These are phyloP conservation scores for Nemania serpens DNA, from an alignment of 2,329 filamentous ascomycete genomes.

Conservation along the genomic window DNA sequence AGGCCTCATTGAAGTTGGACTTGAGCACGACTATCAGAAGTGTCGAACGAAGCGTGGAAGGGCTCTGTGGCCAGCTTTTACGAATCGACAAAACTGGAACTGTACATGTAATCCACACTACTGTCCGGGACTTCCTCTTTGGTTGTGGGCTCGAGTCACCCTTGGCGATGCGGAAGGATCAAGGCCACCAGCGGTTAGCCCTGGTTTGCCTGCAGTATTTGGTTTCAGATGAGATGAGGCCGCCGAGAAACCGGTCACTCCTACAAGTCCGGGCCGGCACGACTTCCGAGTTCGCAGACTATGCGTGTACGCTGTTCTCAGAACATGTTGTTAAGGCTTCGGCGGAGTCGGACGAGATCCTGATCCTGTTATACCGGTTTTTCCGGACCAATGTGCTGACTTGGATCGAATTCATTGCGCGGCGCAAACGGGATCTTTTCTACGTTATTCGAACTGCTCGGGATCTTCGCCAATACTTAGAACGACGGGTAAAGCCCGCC, in stretches of 20 bases:
- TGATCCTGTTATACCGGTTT: conserved; percentile 5
- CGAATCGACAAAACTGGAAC: conserved; percentile 9
- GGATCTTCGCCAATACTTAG: conserved; percentile 11
- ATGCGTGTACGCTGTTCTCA: conserved; percentile 15
- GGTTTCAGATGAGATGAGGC: conserved; percentile 9
- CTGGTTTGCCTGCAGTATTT: conserved; percentile 9
- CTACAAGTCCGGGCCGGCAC: conserved; percentile 1
- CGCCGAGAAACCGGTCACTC: conserved; percentile 7
- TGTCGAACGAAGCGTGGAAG: conserved; percentile 7
- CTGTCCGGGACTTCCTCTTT: conserved; percentile 11
- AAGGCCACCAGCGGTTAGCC: conserved; percentile 8
- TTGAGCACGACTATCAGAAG: conserved; percentile 2
- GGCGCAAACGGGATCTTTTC: conserved; percentile 4
- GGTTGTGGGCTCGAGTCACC: conserved; percentile 7
- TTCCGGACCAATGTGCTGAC: conserved; percentile 13
- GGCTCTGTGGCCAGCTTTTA: conserved; percentile 14
- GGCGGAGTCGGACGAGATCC: not conserved
- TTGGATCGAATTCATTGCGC: conserved; percentile 16
- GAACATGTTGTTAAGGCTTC: conserved; percentile 7
- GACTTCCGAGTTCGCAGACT: conserved; percentile 8
- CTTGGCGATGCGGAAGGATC: conserved; percentile 1
- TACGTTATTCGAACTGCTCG: conserved; percentile 10
- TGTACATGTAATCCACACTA: conserved; percentile 12
- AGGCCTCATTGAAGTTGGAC: conserved; percentile 11
- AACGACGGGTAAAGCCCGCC: conserved; percentile 1